phyloP scores from a whole-genome alignment of 192 early-diverging fungal genomes.

The Rhizoclosmatium sp. region DNA sequence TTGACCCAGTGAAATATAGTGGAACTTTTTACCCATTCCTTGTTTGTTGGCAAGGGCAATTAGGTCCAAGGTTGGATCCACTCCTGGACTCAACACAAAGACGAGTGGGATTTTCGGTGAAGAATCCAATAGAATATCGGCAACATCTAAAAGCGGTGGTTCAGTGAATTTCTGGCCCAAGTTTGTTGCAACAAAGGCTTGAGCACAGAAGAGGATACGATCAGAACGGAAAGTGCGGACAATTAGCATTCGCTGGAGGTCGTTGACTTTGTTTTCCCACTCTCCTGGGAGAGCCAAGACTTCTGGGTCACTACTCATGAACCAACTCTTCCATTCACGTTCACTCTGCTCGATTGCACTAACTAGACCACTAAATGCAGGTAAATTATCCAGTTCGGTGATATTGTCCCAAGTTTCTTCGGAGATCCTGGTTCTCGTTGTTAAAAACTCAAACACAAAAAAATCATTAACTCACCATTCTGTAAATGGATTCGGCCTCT shows the following conservation, averaged over 20 bases:
- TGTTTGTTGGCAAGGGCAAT: conserved; percentile 57
- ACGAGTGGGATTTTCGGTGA: conserved; percentile 62
- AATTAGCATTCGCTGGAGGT: conserved; percentile 68
- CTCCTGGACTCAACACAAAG: conserved; percentile 72
- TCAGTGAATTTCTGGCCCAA: conserved; percentile 66
- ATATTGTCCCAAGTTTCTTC: conserved; percentile 69
- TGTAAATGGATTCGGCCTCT: conserved; percentile 61
- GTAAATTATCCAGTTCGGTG: conserved; percentile 58
- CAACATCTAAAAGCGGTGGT: conserved; percentile 64
- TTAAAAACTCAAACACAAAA: background rate
- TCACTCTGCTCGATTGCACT: conserved; percentile 69
- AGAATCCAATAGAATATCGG: conserved; percentile 65
- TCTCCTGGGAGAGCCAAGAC: conserved; percentile 62
- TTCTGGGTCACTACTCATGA: conserved; percentile 66
- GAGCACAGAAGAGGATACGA: conserved; percentile 66
- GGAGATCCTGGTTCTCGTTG: conserved; percentile 49
- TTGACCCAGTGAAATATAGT: conserved; percentile 68
- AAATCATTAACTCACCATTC: conserved; percentile 54
- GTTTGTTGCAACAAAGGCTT: conserved; percentile 63
- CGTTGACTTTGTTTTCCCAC: conserved; percentile 71
- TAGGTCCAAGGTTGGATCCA: conserved; percentile 60
- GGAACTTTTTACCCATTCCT: conserved; percentile 59
- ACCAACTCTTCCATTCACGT: conserved; percentile 69
- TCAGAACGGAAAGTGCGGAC: conserved; percentile 64
- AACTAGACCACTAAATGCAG: conserved; percentile 59